Conservation (phyloP, 169 alveolate species). For the Haemoproteus tartakovskyi region DNA sequence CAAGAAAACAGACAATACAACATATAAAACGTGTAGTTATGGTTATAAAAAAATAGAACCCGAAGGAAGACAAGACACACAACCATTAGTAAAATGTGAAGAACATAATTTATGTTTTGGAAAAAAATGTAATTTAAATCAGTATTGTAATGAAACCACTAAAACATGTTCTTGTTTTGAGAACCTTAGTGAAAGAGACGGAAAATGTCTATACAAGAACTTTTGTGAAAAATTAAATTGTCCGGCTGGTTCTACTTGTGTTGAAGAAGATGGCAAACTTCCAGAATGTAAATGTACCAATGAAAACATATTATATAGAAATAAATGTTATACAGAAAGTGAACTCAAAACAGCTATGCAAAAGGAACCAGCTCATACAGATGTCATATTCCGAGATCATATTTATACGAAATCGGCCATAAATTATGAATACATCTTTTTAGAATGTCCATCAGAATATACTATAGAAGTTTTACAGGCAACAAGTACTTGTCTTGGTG, state of each 20-base stretch:
- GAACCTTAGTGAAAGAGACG: not conserved
- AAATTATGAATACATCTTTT: conserved; percentile 10
- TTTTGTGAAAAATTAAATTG: conserved; percentile 17
- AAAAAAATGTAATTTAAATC: conserved; percentile 9
- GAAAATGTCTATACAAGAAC: not conserved
- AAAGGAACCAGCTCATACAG: not conserved
- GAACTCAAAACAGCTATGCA: conserved; percentile 16
- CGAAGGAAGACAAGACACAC: conserved; percentile 6
- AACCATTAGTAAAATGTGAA: not conserved
- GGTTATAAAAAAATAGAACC: not conserved
- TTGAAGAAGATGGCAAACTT: not conserved
- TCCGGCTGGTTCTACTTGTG: conserved; percentile 25
- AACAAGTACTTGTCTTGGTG: conserved; percentile 3
- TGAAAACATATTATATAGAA: conserved; percentile 2
- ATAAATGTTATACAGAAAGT: conserved; percentile 2
- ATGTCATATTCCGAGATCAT: not conserved
- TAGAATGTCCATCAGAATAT: conserved; percentile 5
- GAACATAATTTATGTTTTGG: conserved; percentile 11
- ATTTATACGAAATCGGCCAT: conserved; percentile 6
- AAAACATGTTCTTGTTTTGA: conserved; percentile 13
- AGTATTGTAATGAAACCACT: conserved; percentile 2
- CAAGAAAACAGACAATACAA: not conserved
- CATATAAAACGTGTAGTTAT: not conserved
- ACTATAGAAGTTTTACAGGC: conserved; percentile 30
- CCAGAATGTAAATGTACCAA: conserved; percentile 39